Evolutionary conservation across 768 basidiomycete species (phyloP), one percentile per base, ranked within the genome.

Genomic region (Kondoa malvinella): DNA sequence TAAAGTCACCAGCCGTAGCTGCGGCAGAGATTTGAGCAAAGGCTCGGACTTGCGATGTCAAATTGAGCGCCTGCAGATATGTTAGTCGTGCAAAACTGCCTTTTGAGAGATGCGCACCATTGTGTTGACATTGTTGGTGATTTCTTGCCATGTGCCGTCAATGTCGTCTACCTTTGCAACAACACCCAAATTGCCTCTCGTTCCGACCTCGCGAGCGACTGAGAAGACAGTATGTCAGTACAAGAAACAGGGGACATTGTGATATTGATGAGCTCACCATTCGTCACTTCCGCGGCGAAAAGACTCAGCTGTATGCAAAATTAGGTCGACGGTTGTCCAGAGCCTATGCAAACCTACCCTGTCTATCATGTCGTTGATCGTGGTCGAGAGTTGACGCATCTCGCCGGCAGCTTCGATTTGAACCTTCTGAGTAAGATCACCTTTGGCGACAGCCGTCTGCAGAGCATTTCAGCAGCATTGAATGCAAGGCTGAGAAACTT

Each of bases 21-120:
- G 95, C 94, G 0, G 92, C 94, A 1, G 90, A 92, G 73, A 97
- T 97, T 77, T 97, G 95, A 1, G 92, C 95, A 74, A 99, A 99
- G 3, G 94, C 95, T 77, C 95, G 87, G 62, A 99, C 95, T 85
- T 94, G 91, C 0, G 91, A 92, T n/a, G 91, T 92, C 79, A 92
- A 80, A 76, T 92, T 92, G 50, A 86, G 86, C 2, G 90, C 40
- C 69, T 40, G 59, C 57, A 16, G 40, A 57, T 31, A 63, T 63
- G 66, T 50, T 64, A n/a, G 58, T 66, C 8, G 8, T 29, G 4
- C 17, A 17, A 4, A 31, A n/a, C 30, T 71, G 73, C 3, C 76
- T 8, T 21, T 21, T 50, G 40, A 50, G 8, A 8, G 40, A n/a
- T 21, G 21, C 40, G 8, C 8, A 50, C 94, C 94, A 99, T 96